These are phyloP conservation scores for Globisporangium solare DNA, from an alignment of 352 stramenopile genomes.

Conservation along the genomic window DNA sequence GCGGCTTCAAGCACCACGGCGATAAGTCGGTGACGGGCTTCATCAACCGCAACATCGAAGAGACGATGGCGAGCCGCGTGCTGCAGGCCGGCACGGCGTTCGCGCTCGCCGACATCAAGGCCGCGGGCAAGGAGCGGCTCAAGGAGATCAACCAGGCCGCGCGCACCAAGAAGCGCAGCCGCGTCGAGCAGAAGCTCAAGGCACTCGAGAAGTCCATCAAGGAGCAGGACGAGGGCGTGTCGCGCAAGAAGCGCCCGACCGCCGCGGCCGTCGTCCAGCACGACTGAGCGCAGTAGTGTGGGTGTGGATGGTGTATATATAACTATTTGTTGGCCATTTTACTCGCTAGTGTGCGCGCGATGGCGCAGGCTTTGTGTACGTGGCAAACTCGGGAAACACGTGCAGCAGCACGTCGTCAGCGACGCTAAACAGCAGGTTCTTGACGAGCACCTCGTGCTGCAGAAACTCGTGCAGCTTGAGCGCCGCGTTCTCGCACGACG, in stretches of 20 bases:
- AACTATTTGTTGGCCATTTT: no score
- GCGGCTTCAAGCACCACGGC: constrained; percentile 72
- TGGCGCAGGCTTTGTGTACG: constrained; percentile 28
- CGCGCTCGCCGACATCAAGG: constrained; percentile 58
- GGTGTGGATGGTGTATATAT: no score
- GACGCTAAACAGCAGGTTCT: constrained; percentile 81
- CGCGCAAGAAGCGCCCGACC: constrained; percentile 37
- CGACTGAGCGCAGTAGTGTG: background rate
- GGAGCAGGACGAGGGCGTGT: constrained; percentile 64
- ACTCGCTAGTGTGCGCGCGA: no score
- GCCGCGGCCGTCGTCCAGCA: constrained; percentile 32
- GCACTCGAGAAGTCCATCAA: constrained; percentile 76
- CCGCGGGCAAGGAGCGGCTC: constrained; percentile 71
- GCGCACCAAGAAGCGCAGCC: constrained; percentile 84
- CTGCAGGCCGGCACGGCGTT: constrained; percentile 63
- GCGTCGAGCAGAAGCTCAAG: constrained; percentile 77
- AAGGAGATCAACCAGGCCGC: constrained; percentile 82
- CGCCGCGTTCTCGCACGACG: constrained; percentile 61
- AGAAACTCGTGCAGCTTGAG: constrained; percentile 85
- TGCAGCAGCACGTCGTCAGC: constrained; percentile 71
- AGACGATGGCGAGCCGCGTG: constrained; percentile 83
- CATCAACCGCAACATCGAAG: constrained; percentile 87
- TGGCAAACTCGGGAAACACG: constrained; percentile 63
- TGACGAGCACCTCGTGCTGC: constrained; percentile 85
- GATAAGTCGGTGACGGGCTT: constrained; percentile 72